These are phyloP conservation scores for Erodium chrysanthum DNA, from an alignment of 441 rosid genomes.

Conservation along the genomic window DNA sequence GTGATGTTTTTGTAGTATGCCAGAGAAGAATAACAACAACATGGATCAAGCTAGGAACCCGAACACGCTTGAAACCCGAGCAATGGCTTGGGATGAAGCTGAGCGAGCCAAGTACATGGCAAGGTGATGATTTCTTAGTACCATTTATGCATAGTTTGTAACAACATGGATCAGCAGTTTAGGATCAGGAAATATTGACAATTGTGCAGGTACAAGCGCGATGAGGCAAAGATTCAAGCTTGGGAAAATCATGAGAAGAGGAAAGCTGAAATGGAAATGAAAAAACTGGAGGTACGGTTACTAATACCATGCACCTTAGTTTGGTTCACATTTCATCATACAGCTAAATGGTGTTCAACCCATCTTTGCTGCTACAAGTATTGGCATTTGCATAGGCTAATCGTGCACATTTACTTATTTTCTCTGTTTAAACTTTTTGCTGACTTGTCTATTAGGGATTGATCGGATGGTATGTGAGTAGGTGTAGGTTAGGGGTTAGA, in stretches of 20 bases:
- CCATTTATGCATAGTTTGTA: not conserved
- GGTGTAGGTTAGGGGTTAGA: no score
- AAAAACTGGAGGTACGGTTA: conserved; percentile 61
- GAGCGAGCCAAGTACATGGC: conserved; percentile 86
- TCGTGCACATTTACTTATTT: no score
- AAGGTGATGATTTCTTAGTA: conserved; percentile 38
- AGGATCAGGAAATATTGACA: not conserved
- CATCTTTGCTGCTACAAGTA: no score
- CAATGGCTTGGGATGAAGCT: conserved; percentile 87
- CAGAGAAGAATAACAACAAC: conserved; percentile 16
- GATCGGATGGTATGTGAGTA: no score
- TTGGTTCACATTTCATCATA: not conserved
- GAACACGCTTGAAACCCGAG: conserved; percentile 57
- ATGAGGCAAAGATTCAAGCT: conserved; percentile 81
- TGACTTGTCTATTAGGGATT: no score
- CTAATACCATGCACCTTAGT: not conserved
- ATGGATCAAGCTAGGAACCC: conserved; percentile 30
- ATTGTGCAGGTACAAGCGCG: conserved; percentile 59
- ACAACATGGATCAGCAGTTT: not conserved
- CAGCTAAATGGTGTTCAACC: not conserved
- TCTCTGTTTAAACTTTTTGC: no score
- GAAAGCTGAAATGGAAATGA: conserved; percentile 85
- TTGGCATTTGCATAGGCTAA: no score
- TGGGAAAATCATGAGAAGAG: conserved; percentile 91
- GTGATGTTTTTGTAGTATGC: conserved; percentile 10